A percentile compares a stretch with the other conserved stretches of the same genome.
phyloP scores from a whole-genome alignment of 495 filamentous ascomycete species.

The Halenospora varia region DNA sequence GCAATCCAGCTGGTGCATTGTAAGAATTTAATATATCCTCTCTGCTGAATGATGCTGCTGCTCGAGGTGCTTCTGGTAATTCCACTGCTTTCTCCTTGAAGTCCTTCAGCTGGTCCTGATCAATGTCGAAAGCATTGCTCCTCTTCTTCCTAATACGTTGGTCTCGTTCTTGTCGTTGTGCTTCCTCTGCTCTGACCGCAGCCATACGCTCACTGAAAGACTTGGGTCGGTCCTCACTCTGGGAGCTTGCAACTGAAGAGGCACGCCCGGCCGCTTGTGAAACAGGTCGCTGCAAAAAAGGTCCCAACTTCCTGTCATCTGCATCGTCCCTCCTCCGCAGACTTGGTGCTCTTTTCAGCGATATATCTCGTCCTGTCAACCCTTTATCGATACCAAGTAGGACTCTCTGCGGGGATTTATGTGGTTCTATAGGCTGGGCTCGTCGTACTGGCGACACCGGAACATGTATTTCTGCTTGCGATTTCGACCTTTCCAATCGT shows the following conservation, averaged over 20 bases:
- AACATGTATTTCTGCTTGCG: slow-evolving; percentile 60
- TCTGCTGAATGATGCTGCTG: slow-evolving; percentile 50
- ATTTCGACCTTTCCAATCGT: slow-evolving; percentile 28
- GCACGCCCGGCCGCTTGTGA: slow-evolving; percentile 27
- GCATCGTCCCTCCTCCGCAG: slow-evolving; percentile 31
- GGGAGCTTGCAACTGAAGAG: slow-evolving; percentile 16
- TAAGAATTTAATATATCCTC: slow-evolving; percentile 58
- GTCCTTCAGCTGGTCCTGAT: slow-evolving; percentile 59
- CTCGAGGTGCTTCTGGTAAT: slow-evolving; percentile 42
- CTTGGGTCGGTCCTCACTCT: slow-evolving; percentile 43
- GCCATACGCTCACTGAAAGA: slow-evolving; percentile 88
- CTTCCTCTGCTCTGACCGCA: slow-evolving; percentile 55
- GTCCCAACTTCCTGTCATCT: slow-evolving; percentile 25
- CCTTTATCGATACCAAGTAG: slow-evolving; percentile 89
- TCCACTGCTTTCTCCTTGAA: slow-evolving; percentile 59
- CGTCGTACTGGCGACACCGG: slow-evolving; percentile 72
- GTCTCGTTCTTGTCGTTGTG: slow-evolving; percentile 49
- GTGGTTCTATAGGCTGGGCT: slow-evolving; percentile 40
- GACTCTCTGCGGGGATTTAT: slow-evolving; percentile 74
- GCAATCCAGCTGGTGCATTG: slow-evolving; percentile 29
- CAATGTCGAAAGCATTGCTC: slow-evolving; percentile 69
- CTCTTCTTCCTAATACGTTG: slow-evolving; percentile 52
- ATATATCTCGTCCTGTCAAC: slow-evolving; percentile 75
- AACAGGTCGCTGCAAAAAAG: slow-evolving; percentile 39
- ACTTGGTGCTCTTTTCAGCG: slow-evolving; percentile 69